Evolutionary conservation across 805 yeast genomes (phyloP).

Genomic region (Yarrowia yakushimensis): DNA sequence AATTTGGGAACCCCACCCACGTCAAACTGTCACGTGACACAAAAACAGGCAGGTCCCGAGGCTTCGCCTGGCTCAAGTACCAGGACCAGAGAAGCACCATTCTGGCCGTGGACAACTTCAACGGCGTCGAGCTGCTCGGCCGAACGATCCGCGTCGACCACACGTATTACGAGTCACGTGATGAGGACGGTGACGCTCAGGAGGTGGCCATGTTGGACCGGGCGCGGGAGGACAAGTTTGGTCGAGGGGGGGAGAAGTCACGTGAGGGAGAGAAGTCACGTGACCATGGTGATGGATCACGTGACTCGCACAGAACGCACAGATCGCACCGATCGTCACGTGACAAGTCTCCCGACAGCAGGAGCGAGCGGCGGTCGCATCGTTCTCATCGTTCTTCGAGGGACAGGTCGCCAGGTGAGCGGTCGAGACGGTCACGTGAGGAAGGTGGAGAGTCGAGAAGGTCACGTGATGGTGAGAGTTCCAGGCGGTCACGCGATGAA

Average conservation of each 20-base stretch:
- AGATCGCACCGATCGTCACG: background rate
- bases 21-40: constrained; percentile 65
- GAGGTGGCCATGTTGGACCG: background rate
- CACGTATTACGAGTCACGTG: constrained; percentile 47
- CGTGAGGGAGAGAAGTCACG: background rate
- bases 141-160: constrained; percentile 64
- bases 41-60: constrained; percentile 61
- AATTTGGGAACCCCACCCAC: constrained; percentile 82
- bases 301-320: background rate
- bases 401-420: background rate
- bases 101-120: constrained; percentile 83
- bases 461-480: background rate
- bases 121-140: constrained; percentile 59
- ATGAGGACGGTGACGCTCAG: background rate
- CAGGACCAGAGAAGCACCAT: constrained; percentile 77
- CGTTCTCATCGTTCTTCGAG: background rate
- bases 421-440: background rate
- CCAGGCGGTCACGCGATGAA: background rate
- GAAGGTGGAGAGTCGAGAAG: background rate
- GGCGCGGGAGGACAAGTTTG: too few species aligned
- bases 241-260: background rate
- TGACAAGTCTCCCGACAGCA: background rate
- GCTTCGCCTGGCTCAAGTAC: constrained; percentile 79
- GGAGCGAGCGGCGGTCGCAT: too few species aligned
- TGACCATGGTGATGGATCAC: background rate